Evolutionary conservation across 2,329 filamentous ascomycete genomes (phyloP), one percentile per base, ranked within the genome.

Genomic region (Pseudomassariella vexata): DNA sequence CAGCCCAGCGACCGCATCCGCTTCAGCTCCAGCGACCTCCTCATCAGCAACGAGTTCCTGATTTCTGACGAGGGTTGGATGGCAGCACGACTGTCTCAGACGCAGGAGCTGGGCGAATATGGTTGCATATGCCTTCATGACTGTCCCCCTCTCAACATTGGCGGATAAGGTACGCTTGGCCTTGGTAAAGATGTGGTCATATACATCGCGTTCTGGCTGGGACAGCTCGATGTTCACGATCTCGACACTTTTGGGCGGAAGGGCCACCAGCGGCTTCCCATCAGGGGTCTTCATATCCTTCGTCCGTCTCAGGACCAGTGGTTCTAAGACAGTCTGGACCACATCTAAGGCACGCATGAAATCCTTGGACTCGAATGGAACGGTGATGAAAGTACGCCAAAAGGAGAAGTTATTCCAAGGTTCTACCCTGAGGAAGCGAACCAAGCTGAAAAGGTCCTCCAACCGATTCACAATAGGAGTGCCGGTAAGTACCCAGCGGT

Each of bases 351-450:
- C 92, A 5, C 89, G 81, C 45, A 95, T 78, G 52, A 94, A 95
- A 41, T 98, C 85, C 45, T 92, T 92, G 0, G 87, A 90, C 56
- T 98, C 92, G 43, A 98, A 98, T 0, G 92, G 92, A 2, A 94
- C 82, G 0, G 92, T 98, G 51, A 98, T 96, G 55, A 98, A 98
- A 0, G 92, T 96, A 54, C 89, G 89, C 92, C 92, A 98, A 62
- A 95, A 98, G 0, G 89, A 95, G 57, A 98, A 98, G 56, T 96
- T 96, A 50, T 84, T 92, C 92, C 92, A 98, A 0, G 92, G 92
- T 54, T 96, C 90, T 4, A 98, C 92, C 35, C 86, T 81, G 9
- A 98, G 65, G 60, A 96, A 98, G 3, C 86, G 79, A 9, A 96
- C 86, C 22, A 98, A 63, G 50, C 86, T 94, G 62, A 95, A 96